These are phyloP conservation scores for Aspergillus awamori DNA, from an alignment of 2,329 filamentous ascomycete genomes.

Conservation along the genomic window DNA sequence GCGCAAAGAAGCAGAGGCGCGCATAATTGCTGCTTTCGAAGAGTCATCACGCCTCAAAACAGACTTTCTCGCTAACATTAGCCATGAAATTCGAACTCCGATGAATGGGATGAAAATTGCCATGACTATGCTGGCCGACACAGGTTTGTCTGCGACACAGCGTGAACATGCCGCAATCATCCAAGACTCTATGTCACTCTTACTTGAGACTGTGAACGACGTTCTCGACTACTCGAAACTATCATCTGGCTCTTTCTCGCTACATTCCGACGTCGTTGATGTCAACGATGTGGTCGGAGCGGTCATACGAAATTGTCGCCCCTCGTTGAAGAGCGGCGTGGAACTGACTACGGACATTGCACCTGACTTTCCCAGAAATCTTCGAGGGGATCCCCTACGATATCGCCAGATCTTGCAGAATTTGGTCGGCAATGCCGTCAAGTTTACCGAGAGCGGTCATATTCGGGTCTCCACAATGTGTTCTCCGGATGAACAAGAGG, in stretches of 20 bases:
- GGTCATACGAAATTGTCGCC: slow-evolving; percentile 56
- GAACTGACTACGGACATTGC: slow-evolving; percentile 50
- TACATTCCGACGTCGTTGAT: slow-evolving; percentile 57
- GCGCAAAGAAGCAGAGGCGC: slow-evolving; percentile 56
- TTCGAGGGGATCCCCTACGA: slow-evolving; percentile 61
- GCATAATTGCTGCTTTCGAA: slow-evolving; percentile 60
- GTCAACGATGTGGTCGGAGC: slow-evolving; percentile 50
- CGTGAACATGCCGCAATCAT: slow-evolving; percentile 61
- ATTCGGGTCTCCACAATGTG: slow-evolving; percentile 51
- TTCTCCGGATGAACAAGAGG: slow-evolving; percentile 40
- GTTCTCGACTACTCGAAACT: slow-evolving; percentile 70
- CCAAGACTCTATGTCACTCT: slow-evolving; percentile 60
- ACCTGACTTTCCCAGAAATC: slow-evolving; percentile 47
- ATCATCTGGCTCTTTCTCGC: slow-evolving; percentile 61
- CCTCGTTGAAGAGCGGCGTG: slow-evolving; percentile 51
- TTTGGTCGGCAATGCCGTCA: slow-evolving; percentile 62
- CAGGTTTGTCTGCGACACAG: slow-evolving; percentile 56
- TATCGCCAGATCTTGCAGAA: slow-evolving; percentile 66
- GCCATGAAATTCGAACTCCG: slow-evolving; percentile 65
- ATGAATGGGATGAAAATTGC: slow-evolving; percentile 66
- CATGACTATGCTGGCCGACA: slow-evolving; percentile 60
- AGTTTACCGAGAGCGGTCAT: slow-evolving; percentile 62
- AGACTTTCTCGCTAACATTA: slow-evolving; percentile 66
- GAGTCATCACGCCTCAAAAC: slow-evolving; percentile 65
- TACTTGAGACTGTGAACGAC: slow-evolving; percentile 67